A percentile compares a stretch with the other conserved stretches of the same genome.
Conservation (phyloP, 192 early-diverging fungal genomes). For the Backusella morwellensis region DNA sequence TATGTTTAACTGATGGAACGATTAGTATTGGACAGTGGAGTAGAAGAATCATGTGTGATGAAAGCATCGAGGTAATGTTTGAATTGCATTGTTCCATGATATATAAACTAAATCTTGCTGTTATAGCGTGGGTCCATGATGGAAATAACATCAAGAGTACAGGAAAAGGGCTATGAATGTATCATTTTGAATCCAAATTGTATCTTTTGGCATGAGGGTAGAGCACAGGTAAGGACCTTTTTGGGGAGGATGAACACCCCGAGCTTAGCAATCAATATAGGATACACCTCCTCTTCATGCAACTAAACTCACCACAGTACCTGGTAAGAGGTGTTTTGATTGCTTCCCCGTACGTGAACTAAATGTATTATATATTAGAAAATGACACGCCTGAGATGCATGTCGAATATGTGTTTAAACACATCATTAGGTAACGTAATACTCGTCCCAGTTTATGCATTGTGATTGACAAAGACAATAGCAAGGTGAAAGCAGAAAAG, state of each 20-base stretch:
- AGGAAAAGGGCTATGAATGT: slow-evolving; percentile 27
- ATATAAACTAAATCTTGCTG: not conserved
- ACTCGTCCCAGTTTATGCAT: no score
- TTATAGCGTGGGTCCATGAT: slow-evolving; percentile 29
- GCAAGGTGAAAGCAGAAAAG: slow-evolving; percentile 6
- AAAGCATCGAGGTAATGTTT: slow-evolving; percentile 21
- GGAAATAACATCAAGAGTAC: slow-evolving; percentile 4
- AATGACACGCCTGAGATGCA: slow-evolving; percentile 26
- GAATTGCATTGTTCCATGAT: not conserved
- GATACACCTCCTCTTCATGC: not conserved
- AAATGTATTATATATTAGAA: not conserved
- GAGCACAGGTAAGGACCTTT: slow-evolving; percentile 10
- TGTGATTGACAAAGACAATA: not conserved
- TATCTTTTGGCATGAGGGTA: slow-evolving; percentile 25
- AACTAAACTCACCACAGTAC: not conserved
- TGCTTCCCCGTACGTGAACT: not conserved
- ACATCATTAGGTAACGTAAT: slow-evolving; percentile 18
- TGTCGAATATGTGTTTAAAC: slow-evolving; percentile 23
- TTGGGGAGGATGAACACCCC: no score
- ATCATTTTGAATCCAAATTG: slow-evolving; percentile 37
- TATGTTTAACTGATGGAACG: not conserved
- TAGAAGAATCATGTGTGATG: slow-evolving; percentile 35
- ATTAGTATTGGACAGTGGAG: slow-evolving; percentile 32
- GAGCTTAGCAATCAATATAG: not conserved
- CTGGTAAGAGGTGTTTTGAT: not conserved